Evolutionary conservation across 306 rosid genomes (phyloP).

Genomic region (Trifolium pratense): DNA sequence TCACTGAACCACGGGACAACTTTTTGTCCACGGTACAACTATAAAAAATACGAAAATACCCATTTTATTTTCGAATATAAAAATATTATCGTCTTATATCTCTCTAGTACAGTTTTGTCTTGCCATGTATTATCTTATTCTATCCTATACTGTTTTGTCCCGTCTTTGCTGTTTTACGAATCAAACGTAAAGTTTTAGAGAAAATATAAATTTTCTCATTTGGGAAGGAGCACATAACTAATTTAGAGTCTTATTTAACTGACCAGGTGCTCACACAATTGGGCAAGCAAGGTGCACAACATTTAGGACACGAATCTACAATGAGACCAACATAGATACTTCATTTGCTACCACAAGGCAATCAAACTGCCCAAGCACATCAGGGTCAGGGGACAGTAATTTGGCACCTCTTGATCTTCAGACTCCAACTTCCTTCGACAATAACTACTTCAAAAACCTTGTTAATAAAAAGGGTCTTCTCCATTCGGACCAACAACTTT

Average conservation of each 20-base stretch:
- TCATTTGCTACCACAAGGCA: slow-evolving; percentile 48
- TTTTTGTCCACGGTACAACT: too few species aligned
- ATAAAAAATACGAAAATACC: too few species aligned
- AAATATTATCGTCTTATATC: too few species aligned
- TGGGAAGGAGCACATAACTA: neutral
- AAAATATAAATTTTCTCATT: neutral
- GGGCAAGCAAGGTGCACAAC: slow-evolving; percentile 89
- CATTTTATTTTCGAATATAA: too few species aligned
- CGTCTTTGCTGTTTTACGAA: too few species aligned
- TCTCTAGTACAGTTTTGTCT: too few species aligned
- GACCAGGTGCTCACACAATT: slow-evolving; percentile 70
- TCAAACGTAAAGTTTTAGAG: too few species aligned
- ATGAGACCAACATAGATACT: slow-evolving; percentile 63
- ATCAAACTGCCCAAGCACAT: slow-evolving; percentile 44
- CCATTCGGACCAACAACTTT: slow-evolving; percentile 60
- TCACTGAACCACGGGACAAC: too few species aligned
- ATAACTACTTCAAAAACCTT: slow-evolving; percentile 59
- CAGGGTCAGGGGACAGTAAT: slow-evolving; percentile 51
- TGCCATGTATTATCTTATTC: too few species aligned
- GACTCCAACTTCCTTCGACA: slow-evolving; percentile 61
- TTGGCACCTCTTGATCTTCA: slow-evolving; percentile 62
- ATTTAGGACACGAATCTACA: slow-evolving; percentile 68
- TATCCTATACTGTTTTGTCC: too few species aligned
- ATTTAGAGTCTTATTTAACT: neutral
- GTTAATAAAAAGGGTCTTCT: slow-evolving; percentile 63